A percentile compares a stretch with the other conserved stretches of the same genome.
phyloP scores from a whole-genome alignment of 2,329 filamentous ascomycete species.

The Lasiodiplodia sp. region DNA sequence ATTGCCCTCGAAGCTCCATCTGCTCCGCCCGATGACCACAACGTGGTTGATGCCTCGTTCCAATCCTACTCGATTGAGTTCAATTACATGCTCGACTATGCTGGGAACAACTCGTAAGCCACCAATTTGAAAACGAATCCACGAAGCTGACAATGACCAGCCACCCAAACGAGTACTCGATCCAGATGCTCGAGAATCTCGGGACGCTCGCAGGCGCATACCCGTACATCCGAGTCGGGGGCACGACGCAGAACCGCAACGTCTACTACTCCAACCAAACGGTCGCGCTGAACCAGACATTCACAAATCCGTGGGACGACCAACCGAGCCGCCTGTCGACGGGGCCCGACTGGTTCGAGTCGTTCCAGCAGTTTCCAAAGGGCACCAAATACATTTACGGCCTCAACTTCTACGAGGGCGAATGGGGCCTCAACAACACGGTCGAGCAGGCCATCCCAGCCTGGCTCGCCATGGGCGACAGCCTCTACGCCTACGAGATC shows the following conservation, averaged over 20 bases:
- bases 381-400: constrained; percentile 37
- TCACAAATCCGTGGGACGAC: constrained; percentile 34
- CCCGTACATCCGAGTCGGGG: constrained; percentile 34
- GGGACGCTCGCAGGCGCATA: constrained; percentile 33
- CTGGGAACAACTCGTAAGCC: constrained; percentile 2
- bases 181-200: constrained; percentile 35
- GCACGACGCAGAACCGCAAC: constrained; percentile 34
- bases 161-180: constrained; percentile 34
- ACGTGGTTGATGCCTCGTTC: background rate
- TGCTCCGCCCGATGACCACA: background rate
- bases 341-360: constrained; percentile 35
- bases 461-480: constrained; percentile 30
- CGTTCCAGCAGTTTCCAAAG: constrained; percentile 36
- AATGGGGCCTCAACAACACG: constrained; percentile 32
- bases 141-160: background rate
- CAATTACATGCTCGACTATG: constrained; percentile 5
- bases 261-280: constrained; percentile 32
- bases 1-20: background rate
- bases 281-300: constrained; percentile 34
- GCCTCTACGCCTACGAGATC: constrained; percentile 34
- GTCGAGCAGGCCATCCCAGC: constrained; percentile 32
- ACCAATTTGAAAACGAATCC: background rate
- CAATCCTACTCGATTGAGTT: constrained; percentile 11
- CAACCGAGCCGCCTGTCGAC: constrained; percentile 35
- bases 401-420: constrained; percentile 34